Conservation (phyloP, 2,329 filamentous ascomycete genomes). For the Exserohilum rostratum region DNA sequence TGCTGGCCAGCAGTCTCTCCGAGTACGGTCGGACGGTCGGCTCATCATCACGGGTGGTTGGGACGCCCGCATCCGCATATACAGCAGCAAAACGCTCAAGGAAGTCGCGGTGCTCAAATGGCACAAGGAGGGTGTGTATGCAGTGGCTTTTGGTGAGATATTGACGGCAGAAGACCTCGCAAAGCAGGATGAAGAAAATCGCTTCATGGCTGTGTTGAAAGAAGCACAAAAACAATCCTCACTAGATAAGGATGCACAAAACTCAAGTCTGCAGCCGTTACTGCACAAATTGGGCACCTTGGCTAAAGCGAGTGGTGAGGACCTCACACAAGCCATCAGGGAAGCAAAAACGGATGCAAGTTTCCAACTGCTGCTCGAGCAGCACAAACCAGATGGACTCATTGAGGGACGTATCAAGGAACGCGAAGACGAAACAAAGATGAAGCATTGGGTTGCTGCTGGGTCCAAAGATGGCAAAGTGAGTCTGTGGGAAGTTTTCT, state of each 20-base stretch:
- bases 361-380: conserved; percentile 18
- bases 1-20: conserved; percentile 83
- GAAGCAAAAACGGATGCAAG: conserved; percentile 12
- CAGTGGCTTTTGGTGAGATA: conserved; percentile 71
- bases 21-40: conserved; percentile 77
- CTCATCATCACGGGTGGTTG: conserved; percentile 92
- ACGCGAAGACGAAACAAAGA: conserved; percentile 58
- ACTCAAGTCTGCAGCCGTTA: neutral
- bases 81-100: conserved; percentile 78
- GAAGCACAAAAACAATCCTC: neutral
- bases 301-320: neutral
- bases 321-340: neutral
- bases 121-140: conserved; percentile 88
- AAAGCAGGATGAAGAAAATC: neutral
- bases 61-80: conserved; percentile 83
- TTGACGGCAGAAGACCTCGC: conserved; percentile 17
- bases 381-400: conserved; percentile 13
- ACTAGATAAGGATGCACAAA: too few relatives aligned
- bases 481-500: conserved; percentile 93
- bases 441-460: conserved; percentile 85
- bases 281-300: neutral
- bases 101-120: conserved; percentile 93
- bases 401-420: conserved; percentile 17
- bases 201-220: neutral
- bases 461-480: conserved; percentile 96